These are phyloP conservation scores for Cystobasidium slooffiae DNA, from an alignment of 1,284 basidiomycete genomes.

Conservation along the genomic window DNA sequence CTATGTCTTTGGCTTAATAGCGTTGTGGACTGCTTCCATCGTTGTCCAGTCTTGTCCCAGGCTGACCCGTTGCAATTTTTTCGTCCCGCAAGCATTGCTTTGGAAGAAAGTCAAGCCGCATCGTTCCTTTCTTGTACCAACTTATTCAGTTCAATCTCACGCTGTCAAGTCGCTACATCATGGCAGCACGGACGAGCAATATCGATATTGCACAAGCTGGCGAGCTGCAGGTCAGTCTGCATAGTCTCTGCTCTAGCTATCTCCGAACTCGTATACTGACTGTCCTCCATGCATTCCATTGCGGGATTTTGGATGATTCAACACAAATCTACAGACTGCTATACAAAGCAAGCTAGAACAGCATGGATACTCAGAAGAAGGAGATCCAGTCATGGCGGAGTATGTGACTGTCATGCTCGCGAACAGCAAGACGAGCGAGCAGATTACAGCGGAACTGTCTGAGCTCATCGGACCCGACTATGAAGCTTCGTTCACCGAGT, in stretches of 20 bases:
- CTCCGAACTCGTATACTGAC: background rate
- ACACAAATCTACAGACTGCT: constrained; percentile 63
- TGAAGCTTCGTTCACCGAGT: constrained; percentile 79
- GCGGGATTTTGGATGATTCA: constrained; percentile 5
- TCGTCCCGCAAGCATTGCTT: background rate
- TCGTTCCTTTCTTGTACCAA: background rate
- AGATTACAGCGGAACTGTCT: constrained; percentile 78
- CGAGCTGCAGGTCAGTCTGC: constrained; percentile 48
- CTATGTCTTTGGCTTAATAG: too few relatives aligned
- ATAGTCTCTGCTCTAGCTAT: background rate
- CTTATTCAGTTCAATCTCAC: background rate
- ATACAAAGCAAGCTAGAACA: constrained; percentile 79
- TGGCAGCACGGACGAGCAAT: constrained; percentile 32
- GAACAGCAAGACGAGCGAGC: constrained; percentile 76
- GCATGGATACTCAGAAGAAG: constrained; percentile 79
- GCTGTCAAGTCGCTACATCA: constrained; percentile 9
- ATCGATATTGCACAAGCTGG: constrained; percentile 47
- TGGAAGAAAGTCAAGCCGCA: background rate
- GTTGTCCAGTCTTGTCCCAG: too few relatives aligned
- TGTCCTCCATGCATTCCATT: background rate
- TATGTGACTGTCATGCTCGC: constrained; percentile 91
- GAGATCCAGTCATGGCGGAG: constrained; percentile 77
- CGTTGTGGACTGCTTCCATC: too few relatives aligned
- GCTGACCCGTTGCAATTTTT: background rate
- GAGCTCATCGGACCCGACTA: constrained; percentile 60